phyloP scores from a whole-genome alignment of 2,329 filamentous ascomycete genomes.

The Daldinia sp. region DNA sequence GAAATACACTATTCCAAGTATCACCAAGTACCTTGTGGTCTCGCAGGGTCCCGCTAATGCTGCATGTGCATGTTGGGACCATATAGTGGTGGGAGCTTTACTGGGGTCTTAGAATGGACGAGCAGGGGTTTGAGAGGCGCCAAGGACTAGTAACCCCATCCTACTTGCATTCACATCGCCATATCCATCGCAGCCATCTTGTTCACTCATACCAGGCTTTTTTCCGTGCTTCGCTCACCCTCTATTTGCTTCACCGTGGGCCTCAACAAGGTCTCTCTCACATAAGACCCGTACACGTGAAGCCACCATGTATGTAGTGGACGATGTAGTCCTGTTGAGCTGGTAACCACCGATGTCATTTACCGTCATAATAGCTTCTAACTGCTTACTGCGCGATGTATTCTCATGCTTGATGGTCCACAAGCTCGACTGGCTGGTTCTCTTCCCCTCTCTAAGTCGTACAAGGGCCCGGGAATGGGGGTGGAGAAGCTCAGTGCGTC shows the following conservation, averaged over 20 bases:
- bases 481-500: conserved; percentile 44
- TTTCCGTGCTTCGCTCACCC: conserved; percentile 17
- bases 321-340: conserved; percentile 23
- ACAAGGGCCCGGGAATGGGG: conserved; percentile 40
- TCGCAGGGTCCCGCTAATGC: conserved; percentile 42
- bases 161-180: conserved; percentile 44
- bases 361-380: conserved; percentile 30
- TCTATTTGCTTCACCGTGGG: conserved; percentile 34
- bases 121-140: conserved; percentile 48
- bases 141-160: conserved; percentile 48
- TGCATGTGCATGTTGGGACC: conserved; percentile 47
- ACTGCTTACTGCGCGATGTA: conserved; percentile 33
- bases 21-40: conserved; percentile 45
- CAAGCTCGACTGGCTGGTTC: conserved; percentile 31
- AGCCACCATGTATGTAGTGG: conserved; percentile 1
- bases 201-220: conserved; percentile 28
- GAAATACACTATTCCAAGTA: conserved; percentile 42
- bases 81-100: conserved; percentile 45
- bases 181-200: conserved; percentile 37
- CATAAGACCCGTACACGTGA: conserved; percentile 19
- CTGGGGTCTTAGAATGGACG: conserved; percentile 43
- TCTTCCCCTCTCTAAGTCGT: conserved; percentile 25
- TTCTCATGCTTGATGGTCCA: conserved; percentile 33
- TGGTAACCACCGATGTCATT: conserved; percentile 27
- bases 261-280: conserved; percentile 18